A percentile compares a stretch with the other conserved stretches of the same genome.
Evolutionary conservation across 2,329 filamentous ascomycete species (phyloP).

Genomic region (Sarocladium kiliense): DNA sequence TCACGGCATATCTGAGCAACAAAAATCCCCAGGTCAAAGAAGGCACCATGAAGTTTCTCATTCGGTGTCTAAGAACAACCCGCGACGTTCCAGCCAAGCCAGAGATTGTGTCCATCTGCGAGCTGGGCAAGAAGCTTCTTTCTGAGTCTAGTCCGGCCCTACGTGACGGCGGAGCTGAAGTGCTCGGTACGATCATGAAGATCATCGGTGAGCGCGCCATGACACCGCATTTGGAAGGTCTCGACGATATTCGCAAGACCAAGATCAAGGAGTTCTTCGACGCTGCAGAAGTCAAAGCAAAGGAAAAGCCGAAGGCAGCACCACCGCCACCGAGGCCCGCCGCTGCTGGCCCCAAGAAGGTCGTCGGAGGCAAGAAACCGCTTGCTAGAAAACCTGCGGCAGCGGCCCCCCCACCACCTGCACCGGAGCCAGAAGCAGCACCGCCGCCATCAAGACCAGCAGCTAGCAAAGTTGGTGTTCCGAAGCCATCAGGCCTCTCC

Average conservation of each 20-base stretch:
- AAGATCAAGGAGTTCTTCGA: constrained; percentile 95
- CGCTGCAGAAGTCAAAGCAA: constrained; percentile 43
- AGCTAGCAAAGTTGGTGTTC: constrained; percentile 49
- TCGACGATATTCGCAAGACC: constrained; percentile 91
- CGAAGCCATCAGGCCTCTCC: constrained; percentile 47
- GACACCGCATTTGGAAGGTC: constrained; percentile 83
- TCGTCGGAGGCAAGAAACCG: constrained; percentile 36
- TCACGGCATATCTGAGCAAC: constrained; percentile 75
- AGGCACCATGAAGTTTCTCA: constrained; percentile 89
- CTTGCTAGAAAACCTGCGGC: constrained; percentile 39
- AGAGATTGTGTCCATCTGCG: constrained; percentile 82
- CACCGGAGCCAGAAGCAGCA: constrained; percentile 39
- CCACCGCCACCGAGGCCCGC: constrained; percentile 52
- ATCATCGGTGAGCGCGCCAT: constrained; percentile 96
- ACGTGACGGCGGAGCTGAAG: constrained; percentile 84
- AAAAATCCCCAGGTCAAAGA: constrained; percentile 99
- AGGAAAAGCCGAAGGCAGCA: constrained; percentile 74
- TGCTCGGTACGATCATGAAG: constrained; percentile 94
- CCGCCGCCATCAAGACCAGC: constrained; percentile 55
- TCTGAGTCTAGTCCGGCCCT: constrained; percentile 83
- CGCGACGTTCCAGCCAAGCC: constrained; percentile 77
- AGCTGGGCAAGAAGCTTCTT: constrained; percentile 81
- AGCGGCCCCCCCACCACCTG: constrained; percentile 31
- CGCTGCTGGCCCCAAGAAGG: constrained; percentile 37
- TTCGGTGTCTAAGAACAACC: constrained; percentile 78